phyloP scores from a whole-genome alignment of 805 yeast genomes.

The Saccharomyces paradoxus region DNA sequence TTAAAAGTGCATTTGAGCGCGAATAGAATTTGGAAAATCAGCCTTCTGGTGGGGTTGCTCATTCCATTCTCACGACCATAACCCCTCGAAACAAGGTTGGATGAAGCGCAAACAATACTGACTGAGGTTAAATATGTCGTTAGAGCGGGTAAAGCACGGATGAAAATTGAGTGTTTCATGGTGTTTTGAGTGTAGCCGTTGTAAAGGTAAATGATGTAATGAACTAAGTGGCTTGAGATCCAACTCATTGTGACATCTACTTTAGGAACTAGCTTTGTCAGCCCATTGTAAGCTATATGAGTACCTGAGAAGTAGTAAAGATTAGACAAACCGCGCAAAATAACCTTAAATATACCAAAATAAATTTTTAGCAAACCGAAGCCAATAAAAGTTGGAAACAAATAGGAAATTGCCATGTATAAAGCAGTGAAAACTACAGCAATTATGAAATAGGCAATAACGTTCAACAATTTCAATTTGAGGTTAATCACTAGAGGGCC shows the following conservation, averaged over 20 bases:
- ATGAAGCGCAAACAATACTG: conserved; percentile 14
- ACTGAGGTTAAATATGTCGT: conserved; percentile 25
- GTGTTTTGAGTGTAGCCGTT: conserved; percentile 14
- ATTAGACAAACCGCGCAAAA: conserved; percentile 10
- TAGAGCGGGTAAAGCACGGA: conserved; percentile 24
- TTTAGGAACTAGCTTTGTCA: conserved; percentile 5
- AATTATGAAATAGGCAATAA: conserved; percentile 21
- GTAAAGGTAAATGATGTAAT: conserved; percentile 8
- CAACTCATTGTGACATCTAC: conserved; percentile 6
- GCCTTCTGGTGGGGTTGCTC: conserved; percentile 35
- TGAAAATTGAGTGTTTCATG: conserved; percentile 15
- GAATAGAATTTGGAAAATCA: conserved; percentile 43
- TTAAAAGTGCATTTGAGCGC: conserved; percentile 57
- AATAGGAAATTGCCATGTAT: conserved; percentile 37
- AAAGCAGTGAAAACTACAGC: conserved; percentile 27
- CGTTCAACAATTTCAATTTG: conserved; percentile 15
- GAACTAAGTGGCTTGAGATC: conserved; percentile 9
- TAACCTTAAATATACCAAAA: conserved; percentile 10
- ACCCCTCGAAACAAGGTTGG: conserved; percentile 22
- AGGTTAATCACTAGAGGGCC: conserved; percentile 24
- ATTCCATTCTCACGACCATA: conserved; percentile 24
- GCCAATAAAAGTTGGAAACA: conserved; percentile 44
- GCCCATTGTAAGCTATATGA: conserved; percentile 1
- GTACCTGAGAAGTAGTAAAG: conserved; percentile 5
- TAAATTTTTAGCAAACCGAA: conserved; percentile 15